phyloP scores from a whole-genome alignment of 2,329 filamentous ascomycete genomes.

The Nothopassalora personata region DNA sequence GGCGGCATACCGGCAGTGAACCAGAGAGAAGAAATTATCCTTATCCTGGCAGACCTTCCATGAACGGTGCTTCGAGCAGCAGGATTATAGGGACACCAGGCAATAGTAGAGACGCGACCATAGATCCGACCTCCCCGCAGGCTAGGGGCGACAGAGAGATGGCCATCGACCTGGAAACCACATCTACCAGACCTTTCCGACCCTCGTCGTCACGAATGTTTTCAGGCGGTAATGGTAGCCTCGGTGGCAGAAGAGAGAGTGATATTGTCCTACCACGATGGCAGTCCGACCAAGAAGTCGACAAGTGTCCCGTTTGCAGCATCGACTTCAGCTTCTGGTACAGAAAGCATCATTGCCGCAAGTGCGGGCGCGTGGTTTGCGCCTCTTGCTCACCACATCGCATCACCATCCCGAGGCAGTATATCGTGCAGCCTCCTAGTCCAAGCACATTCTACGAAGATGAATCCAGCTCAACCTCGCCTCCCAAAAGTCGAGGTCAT shows the following conservation, averaged over 20 bases:
- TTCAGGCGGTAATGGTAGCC: not conserved
- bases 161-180: not conserved
- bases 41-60: slow-evolving; percentile 11
- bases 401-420: slow-evolving; percentile 90
- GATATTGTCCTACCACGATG: slow-evolving; percentile 64
- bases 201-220: not conserved
- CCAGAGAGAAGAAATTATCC: slow-evolving; percentile 22
- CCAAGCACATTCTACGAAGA: slow-evolving; percentile 9
- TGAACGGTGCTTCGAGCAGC: not conserved
- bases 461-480: slow-evolving; percentile 6
- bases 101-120: slow-evolving; percentile 14
- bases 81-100: slow-evolving; percentile 6
- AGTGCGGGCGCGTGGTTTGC: slow-evolving; percentile 91
- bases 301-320: slow-evolving; percentile 77
- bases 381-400: slow-evolving; percentile 84
- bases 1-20: slow-evolving; percentile 24
- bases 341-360: slow-evolving; percentile 90
- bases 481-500: slow-evolving; percentile 36
- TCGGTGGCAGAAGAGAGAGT: slow-evolving; percentile 24
- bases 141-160: slow-evolving; percentile 1
- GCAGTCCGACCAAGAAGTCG: slow-evolving; percentile 83
- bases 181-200: not conserved
- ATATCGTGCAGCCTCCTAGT: slow-evolving; percentile 73
- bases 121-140: slow-evolving; percentile 24
- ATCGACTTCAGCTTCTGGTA: slow-evolving; percentile 77